A percentile compares a stretch with the other conserved stretches of the same genome.
Evolutionary conservation across 352 stramenopile species (phyloP).

Genomic region (Globisporangium paddicum): DNA sequence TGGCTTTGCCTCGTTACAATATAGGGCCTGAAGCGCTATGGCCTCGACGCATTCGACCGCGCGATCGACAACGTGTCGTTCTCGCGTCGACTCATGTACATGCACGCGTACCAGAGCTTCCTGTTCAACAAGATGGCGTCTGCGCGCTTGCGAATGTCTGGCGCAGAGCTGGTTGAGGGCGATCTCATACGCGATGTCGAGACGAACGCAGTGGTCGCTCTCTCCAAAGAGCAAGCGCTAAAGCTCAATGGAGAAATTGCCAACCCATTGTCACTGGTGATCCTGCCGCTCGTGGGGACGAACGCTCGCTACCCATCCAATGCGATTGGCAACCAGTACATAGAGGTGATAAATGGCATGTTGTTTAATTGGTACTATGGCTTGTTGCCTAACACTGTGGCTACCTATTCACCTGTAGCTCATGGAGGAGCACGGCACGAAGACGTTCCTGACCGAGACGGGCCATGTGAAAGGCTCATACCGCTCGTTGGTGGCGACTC

Average conservation of each 20-base stretch:
- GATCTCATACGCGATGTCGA: conserved; percentile 39
- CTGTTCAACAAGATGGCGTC: conserved; percentile 69
- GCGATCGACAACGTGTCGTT: conserved; percentile 49
- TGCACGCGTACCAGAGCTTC: conserved; percentile 78
- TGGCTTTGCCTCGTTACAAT: not conserved
- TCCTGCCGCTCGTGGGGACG: conserved; percentile 55
- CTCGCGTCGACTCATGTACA: conserved; percentile 58
- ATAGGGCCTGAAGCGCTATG: conserved; percentile 55
- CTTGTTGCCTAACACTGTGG: conserved; percentile 1
- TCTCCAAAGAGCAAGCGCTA: conserved; percentile 30
- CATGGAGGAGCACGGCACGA: conserved; percentile 43
- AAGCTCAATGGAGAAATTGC: conserved; percentile 28
- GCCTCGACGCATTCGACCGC: conserved; percentile 42
- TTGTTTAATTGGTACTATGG: not conserved
- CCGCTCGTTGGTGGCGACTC: conserved; percentile 36
- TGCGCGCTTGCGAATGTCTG: conserved; percentile 34
- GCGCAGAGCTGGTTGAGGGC: conserved; percentile 37
- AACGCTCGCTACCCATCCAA: conserved; percentile 48
- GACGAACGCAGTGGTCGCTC: conserved; percentile 21
- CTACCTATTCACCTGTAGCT: conserved; percentile 25
- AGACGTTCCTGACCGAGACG: conserved; percentile 25
- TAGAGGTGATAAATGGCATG: conserved; percentile 24
- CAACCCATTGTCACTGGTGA: conserved; percentile 30
- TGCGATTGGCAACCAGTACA: conserved; percentile 30
- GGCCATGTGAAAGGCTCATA: conserved; percentile 60